Evolutionary conservation across 139 green algal genomes (phyloP).

Genomic region (Closterium sp.): DNA sequence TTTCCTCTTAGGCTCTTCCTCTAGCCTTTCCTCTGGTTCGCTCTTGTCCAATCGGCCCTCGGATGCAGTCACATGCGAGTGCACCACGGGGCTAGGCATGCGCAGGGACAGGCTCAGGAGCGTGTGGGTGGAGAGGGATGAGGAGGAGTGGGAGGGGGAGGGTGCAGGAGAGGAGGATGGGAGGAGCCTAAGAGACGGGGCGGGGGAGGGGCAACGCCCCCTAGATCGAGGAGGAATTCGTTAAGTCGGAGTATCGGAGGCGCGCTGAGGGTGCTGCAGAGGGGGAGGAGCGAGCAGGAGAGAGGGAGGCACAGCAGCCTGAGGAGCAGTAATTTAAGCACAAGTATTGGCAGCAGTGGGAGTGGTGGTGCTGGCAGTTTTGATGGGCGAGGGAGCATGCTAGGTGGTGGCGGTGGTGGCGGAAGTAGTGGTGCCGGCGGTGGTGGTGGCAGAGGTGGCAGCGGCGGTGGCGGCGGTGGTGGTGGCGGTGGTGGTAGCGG

Average conservation of each 20-base stretch:
- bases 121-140: neutral
- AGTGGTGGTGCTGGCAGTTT: neutral
- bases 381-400: neutral
- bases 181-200: neutral
- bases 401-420: too few relatives aligned
- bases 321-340: neutral
- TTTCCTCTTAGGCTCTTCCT: neutral
- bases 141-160: neutral
- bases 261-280: neutral
- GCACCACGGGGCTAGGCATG: neutral
- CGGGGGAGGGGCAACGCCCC: neutral
- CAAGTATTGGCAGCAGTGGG: neutral
- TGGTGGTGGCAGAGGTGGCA: too few relatives aligned
- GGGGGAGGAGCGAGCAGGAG: neutral
- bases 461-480: too few relatives aligned
- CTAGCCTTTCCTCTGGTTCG: neutral
- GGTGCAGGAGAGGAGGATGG: neutral
- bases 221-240: neutral
- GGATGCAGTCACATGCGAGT: neutral
- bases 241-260: neutral
- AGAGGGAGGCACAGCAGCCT: neutral
- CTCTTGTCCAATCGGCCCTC: neutral
- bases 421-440: neutral
- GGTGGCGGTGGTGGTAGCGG: neutral
- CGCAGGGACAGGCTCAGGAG: neutral